Percentiles rank a stretch among this genome's conserved stretches.
phyloP scores from a whole-genome alignment of 257 asterid genomes.

The Lycium ferocissimum region DNA sequence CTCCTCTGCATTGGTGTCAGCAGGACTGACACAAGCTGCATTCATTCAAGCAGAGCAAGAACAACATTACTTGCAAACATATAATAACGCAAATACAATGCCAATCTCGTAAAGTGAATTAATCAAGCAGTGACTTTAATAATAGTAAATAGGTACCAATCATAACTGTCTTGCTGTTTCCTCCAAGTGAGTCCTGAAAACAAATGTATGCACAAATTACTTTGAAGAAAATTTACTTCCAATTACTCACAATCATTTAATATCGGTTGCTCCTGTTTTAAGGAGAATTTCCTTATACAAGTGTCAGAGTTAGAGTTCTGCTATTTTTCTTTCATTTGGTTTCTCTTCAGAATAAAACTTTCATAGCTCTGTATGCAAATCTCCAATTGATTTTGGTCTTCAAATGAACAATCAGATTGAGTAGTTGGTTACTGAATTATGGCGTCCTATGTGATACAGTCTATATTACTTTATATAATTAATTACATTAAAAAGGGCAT shows the following conservation, averaged over 20 bases:
- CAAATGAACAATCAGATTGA: slow-evolving; percentile 2
- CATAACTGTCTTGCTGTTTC: slow-evolving; percentile 96
- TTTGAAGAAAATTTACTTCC: not conserved
- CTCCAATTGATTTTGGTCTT: slow-evolving; percentile 8
- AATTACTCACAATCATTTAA: not conserved
- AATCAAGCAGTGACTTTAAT: not conserved
- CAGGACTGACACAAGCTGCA: slow-evolving; percentile 93
- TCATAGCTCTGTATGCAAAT: not conserved
- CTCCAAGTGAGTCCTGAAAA: slow-evolving; percentile 94
- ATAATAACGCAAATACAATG: not conserved
- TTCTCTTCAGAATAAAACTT: not conserved
- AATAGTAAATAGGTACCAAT: slow-evolving; percentile 65
- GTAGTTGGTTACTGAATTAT: not conserved
- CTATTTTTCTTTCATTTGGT: not conserved
- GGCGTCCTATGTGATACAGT: slow-evolving; percentile 6
- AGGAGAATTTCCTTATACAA: not conserved
- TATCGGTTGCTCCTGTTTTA: not conserved
- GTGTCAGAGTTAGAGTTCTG: not conserved
- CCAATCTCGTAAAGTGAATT: not conserved
- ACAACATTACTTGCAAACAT: not conserved
- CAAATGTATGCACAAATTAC: slow-evolving; percentile 34
- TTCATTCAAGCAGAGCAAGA: slow-evolving; percentile 26
- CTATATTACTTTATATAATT: not conserved
- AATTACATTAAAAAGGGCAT: not conserved
- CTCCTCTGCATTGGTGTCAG: slow-evolving; percentile 96